These are phyloP conservation scores for Gigaspora rosea DNA, from an alignment of 192 early-diverging fungal genomes.

Conservation along the genomic window DNA sequence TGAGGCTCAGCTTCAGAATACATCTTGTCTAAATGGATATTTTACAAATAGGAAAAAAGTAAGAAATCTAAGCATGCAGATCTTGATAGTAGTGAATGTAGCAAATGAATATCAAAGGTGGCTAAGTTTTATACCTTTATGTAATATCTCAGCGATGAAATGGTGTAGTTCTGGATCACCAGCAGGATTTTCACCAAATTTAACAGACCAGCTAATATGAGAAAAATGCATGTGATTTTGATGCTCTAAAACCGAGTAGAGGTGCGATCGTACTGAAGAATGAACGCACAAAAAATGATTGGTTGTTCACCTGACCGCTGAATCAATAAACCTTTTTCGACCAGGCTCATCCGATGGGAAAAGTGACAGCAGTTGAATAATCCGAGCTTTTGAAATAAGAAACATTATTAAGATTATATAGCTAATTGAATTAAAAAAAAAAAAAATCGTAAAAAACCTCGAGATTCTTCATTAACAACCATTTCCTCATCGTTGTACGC, in stretches of 20 bases:
- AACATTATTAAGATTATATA: not conserved
- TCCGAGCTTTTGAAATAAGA: slow-evolving; percentile 43
- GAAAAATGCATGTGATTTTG: slow-evolving; percentile 2
- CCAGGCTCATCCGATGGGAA: slow-evolving; percentile 56
- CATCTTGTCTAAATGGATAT: slow-evolving; percentile 52
- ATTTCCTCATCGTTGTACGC: slow-evolving; percentile 72
- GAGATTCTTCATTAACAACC: slow-evolving; percentile 67
- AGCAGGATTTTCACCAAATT: slow-evolving; percentile 52
- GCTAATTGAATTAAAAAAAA: not conserved
- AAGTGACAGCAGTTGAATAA: slow-evolving; percentile 65
- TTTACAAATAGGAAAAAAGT: slow-evolving; percentile 2
- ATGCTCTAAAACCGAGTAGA: too few relatives aligned
- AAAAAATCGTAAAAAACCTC: slow-evolving; percentile 49
- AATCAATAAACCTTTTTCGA: slow-evolving; percentile 55
- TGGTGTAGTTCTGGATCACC: slow-evolving; percentile 78
- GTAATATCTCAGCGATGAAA: slow-evolving; percentile 67
- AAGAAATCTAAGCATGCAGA: not conserved
- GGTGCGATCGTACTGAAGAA: not conserved
- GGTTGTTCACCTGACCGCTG: slow-evolving; percentile 48
- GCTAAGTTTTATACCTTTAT: slow-evolving; percentile 50
- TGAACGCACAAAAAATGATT: not conserved
- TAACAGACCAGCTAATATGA: slow-evolving; percentile 61
- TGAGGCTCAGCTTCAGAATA: slow-evolving; percentile 86
- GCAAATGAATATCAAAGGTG: not conserved
- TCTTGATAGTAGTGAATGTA: too few relatives aligned